A percentile compares a stretch with the other conserved stretches of the same genome.
Evolutionary conservation across 2,329 filamentous ascomycete species (phyloP).

Genomic region (Davidsoniella neocaledoniae): DNA sequence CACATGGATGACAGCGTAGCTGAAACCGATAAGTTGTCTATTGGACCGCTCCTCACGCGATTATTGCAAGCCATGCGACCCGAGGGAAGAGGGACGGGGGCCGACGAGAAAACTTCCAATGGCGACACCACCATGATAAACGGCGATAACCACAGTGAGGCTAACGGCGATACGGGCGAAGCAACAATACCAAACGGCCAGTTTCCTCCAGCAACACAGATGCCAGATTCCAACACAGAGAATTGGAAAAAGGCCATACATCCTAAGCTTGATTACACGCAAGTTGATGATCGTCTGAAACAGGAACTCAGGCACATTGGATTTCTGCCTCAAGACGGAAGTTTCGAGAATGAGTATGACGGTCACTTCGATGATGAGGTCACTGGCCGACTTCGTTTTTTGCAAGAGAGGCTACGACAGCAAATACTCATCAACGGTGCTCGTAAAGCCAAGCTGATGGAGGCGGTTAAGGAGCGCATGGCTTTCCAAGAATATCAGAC

Average conservation of each 20-base stretch:
- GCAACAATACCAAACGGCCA: constrained; percentile 15
- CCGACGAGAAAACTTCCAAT: constrained; percentile 41
- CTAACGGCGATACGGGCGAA: constrained; percentile 33
- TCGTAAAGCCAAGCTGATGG: constrained; percentile 69
- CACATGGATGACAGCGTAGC: constrained; percentile 72
- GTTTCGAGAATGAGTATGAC: constrained; percentile 58
- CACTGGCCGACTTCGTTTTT: constrained; percentile 67
- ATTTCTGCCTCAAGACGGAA: constrained; percentile 51
- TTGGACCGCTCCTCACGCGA: constrained; percentile 70
- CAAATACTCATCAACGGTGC: constrained; percentile 80
- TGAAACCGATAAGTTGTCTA: constrained; percentile 77
- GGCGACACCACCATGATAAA: constrained; percentile 19
- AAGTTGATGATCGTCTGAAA: constrained; percentile 80
- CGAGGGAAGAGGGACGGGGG: constrained; percentile 41
- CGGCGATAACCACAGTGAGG: constrained; percentile 7
- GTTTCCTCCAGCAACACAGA: constrained; percentile 55
- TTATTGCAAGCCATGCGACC: constrained; percentile 68
- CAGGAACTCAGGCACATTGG: constrained; percentile 84
- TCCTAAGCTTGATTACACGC: constrained; percentile 63
- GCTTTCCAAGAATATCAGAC: constrained; percentile 94
- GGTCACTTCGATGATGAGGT: constrained; percentile 89
- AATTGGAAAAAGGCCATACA: constrained; percentile 64
- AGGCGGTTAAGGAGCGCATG: constrained; percentile 81
- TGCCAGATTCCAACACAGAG: constrained; percentile 60
- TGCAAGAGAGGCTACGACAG: constrained; percentile 68